Base-by-base conservation (phyloP, 176 grass and related monocot species). In the Triticum monococcum region DNA sequence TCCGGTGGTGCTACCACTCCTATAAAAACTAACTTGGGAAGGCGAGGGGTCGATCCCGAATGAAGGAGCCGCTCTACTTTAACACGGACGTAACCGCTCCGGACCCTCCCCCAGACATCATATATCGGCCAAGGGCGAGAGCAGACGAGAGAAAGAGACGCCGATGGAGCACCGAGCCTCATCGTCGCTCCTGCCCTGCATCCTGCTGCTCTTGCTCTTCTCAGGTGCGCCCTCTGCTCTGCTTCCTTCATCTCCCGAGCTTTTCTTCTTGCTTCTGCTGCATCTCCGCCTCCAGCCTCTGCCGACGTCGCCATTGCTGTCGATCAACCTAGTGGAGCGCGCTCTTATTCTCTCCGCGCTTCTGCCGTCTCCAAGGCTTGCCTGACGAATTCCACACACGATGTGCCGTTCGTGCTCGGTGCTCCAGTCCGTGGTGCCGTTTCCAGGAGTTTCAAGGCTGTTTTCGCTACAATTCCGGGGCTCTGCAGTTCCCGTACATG, bases 221-320 rank as follows among this genome's bases (percentile, higher is more conserved):
- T 83, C 88, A 86, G 92, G 95, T 97, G 86, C 85, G 14, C 67
- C 12, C 17, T 20, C 7, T 36, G 64, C 13, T 11, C 32, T 5
- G 36, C 40, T 11, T 74, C 62, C 12, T 75, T 50, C 61, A 75
- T 24, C 20, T 28, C 57, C 30, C 1, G 25, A 50, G 13, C 2
- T 14, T 72, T 14, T 12, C 61, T 31, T 45, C 46, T 66, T 23
- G 18, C 37, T 63, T 35, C 7, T 38, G 46, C 81, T 11, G 86
- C 79, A 41, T 11, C 37, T 38, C 43, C 0, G 11, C 11, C 43
- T 45, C 40, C 80, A 12, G 72, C 24, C 62, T 13, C 24, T 25
- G 23, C 60, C 22, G 59, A 9, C 11, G 12, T 3, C 7, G 64
- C 83, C 82, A 89, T 83, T 85, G 26, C 48, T 68, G 64, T 4